Percentiles rank a stretch among this genome's conserved stretches.
Evolutionary conservation across 257 asterid genomes (phyloP).

Genomic region (Solanum habrochaites): DNA sequence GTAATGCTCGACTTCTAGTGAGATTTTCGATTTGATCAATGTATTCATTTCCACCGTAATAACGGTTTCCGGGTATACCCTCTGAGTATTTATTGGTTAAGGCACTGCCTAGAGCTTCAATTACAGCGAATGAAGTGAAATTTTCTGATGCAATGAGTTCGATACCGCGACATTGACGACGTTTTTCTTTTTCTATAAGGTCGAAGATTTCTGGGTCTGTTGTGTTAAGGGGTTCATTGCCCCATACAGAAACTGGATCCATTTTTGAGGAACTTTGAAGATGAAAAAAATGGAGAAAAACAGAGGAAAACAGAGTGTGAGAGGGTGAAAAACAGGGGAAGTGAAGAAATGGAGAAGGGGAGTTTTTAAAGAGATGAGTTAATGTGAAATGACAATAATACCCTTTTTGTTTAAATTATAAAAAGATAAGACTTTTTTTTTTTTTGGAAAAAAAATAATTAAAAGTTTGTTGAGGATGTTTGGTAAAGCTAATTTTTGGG

Average conservation of each 20-base stretch:
- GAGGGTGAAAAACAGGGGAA: not conserved
- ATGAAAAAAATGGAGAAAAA: not conserved
- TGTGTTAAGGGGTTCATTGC: conserved; percentile 19
- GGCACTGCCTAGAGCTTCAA: conserved; percentile 92
- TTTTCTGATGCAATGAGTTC: conserved; percentile 69
- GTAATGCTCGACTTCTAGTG: conserved; percentile 23
- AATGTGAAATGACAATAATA: not conserved
- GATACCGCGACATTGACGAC: conserved; percentile 36
- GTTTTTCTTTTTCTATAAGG: conserved; percentile 34
- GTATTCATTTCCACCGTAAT: conserved; percentile 35
- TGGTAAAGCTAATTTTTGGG: not conserved
- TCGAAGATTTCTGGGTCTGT: conserved; percentile 37
- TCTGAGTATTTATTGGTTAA: conserved; percentile 96
- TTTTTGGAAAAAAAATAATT: not conserved
- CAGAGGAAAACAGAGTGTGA: not conserved
- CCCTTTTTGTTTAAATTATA: not conserved
- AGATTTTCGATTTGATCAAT: conserved; percentile 35
- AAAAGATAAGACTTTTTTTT: too few relatives aligned
- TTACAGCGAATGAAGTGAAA: conserved; percentile 80
- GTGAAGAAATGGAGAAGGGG: not conserved
- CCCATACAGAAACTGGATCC: conserved; percentile 38
- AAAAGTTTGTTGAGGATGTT: not conserved
- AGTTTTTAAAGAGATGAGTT: not conserved
- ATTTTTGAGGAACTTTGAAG: not conserved
- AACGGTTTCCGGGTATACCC: conserved; percentile 69